Conservation (phyloP, 257 asterid species). For the Nemophila menziesii region DNA sequence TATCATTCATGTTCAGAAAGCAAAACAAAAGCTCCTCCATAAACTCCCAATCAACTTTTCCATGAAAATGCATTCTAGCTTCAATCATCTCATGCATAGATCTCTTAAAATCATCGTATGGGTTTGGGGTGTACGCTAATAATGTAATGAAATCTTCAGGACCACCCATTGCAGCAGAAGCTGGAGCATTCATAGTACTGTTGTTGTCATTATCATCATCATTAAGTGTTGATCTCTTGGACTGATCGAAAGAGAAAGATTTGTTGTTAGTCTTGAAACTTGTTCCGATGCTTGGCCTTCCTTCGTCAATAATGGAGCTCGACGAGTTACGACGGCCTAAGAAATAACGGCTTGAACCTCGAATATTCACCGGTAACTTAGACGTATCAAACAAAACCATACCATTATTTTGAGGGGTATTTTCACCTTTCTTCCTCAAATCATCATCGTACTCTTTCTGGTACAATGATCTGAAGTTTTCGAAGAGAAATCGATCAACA, state of each 20-base stretch:
- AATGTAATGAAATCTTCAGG: slow-evolving; percentile 21
- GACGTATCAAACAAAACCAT: slow-evolving; percentile 21
- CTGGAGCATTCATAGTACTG: neutral
- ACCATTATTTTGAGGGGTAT: slow-evolving; percentile 9
- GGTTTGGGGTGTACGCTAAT: slow-evolving; percentile 12
- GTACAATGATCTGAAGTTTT: slow-evolving; percentile 55
- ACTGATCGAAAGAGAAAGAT: neutral
- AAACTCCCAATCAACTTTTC: slow-evolving; percentile 62
- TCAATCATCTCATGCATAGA: slow-evolving; percentile 33
- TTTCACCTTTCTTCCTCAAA: neutral
- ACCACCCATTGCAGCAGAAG: too few relatives aligned
- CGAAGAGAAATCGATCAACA: slow-evolving; percentile 46
- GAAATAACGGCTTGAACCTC: slow-evolving; percentile 15
- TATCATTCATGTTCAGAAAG: slow-evolving; percentile 53
- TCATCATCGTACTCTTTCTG: slow-evolving; percentile 3
- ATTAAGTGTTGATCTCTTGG: neutral
- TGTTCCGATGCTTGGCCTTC: slow-evolving; percentile 11
- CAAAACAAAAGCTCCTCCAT: slow-evolving; percentile 73
- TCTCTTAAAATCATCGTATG: slow-evolving; percentile 21
- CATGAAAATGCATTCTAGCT: slow-evolving; percentile 28
- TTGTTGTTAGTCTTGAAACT: neutral
- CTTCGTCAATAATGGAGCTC: slow-evolving; percentile 24
- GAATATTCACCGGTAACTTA: slow-evolving; percentile 18
- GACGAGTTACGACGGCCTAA: slow-evolving; percentile 14
- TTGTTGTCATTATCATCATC: neutral